Evolutionary conservation across 345 rosid genomes (phyloP).

Genomic region (Lepidium sativum): DNA sequence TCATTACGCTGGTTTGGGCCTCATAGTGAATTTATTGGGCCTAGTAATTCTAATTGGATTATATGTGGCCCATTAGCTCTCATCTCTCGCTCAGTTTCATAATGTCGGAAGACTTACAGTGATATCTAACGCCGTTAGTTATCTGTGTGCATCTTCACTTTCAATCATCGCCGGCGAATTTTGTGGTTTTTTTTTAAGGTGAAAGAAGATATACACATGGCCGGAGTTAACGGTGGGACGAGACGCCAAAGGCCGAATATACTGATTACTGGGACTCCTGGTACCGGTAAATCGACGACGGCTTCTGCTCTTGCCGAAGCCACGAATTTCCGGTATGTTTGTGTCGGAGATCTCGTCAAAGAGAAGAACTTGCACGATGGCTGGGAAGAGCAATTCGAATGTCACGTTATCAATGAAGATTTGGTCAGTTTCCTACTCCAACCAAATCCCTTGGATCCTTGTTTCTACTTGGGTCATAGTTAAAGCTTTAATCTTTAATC

Average conservation of each 20-base stretch:
- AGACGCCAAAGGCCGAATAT: constrained; percentile 57
- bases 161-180: neutral
- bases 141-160: neutral
- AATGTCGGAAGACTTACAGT: too few species aligned
- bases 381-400: constrained; percentile 73
- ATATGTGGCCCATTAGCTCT: too few species aligned
- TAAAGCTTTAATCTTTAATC: neutral
- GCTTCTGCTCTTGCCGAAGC: constrained; percentile 68
- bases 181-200: neutral
- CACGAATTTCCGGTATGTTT: constrained; percentile 54
- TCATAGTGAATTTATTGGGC: too few species aligned
- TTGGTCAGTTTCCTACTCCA: constrained; percentile 29
- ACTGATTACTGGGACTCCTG: constrained; percentile 84
- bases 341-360: constrained; percentile 71
- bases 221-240: constrained; percentile 30
- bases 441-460: neutral
- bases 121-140: neutral
- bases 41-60: too few species aligned
- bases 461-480: neutral
- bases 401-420: constrained; percentile 74
- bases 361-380: constrained; percentile 82
- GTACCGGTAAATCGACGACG: constrained; percentile 86
- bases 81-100: too few species aligned
- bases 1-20: too few species aligned
- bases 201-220: constrained; percentile 24